Percentiles rank a stretch among this genome's conserved stretches.
Evolutionary conservation across 139 green algal genomes (phyloP).

Genomic region (Diplosphaera chodatii): DNA sequence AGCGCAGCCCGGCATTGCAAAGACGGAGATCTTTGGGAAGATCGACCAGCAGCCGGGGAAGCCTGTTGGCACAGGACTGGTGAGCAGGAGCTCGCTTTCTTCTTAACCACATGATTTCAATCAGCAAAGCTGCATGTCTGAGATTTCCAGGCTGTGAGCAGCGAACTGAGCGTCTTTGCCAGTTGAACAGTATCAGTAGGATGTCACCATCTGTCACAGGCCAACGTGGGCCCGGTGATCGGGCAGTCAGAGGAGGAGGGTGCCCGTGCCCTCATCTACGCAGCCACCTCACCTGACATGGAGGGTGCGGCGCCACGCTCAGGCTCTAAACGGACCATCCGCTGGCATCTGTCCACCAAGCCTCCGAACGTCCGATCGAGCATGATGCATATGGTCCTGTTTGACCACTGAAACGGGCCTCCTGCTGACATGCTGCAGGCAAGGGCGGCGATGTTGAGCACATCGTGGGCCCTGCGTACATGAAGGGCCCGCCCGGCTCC

Average conservation of each 20-base stretch:
- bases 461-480: neutral
- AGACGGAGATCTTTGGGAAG: neutral
- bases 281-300: neutral
- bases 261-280: neutral
- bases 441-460: neutral
- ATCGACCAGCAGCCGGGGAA: neutral
- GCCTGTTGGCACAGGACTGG: neutral
- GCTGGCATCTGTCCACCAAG: no score
- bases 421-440: neutral
- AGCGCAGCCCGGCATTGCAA: neutral
- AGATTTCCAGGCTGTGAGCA: no score
- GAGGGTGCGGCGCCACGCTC: no score
- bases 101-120: no score
- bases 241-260: neutral
- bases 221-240: neutral
- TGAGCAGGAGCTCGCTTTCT: neutral
- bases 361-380: no score
- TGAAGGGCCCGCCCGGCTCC: no score
- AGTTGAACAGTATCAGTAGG: no score
- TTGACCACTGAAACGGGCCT: no score
- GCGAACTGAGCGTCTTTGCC: no score
- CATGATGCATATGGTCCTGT: no score
- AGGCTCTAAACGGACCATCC: no score
- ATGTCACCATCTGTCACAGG: neutral
- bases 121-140: no score